Evolutionary conservation across 1,139 yeast genomes (phyloP).

Genomic region (Casaregolazyma lundiana): DNA sequence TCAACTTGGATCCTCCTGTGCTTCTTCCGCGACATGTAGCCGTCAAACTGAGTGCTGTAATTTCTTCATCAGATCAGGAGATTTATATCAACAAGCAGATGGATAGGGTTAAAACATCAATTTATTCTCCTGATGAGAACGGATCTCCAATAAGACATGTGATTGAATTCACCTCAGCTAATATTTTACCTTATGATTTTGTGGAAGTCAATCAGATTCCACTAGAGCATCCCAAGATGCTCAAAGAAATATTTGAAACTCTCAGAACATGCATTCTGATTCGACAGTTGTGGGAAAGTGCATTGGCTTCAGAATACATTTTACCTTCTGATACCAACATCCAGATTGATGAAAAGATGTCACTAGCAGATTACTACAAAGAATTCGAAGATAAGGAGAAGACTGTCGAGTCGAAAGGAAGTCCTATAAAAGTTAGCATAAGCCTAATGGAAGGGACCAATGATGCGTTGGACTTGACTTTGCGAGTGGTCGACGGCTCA

Average conservation of each 20-base stretch:
- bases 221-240: conserved; percentile 29
- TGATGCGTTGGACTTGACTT: conserved; percentile 2
- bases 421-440: conserved; percentile 1
- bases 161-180: conserved; percentile 25
- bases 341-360: conserved; percentile 14
- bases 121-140: conserved; percentile 4
- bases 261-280: conserved; percentile 19
- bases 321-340: conserved; percentile 10
- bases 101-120: conserved; percentile 3
- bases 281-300: conserved; percentile 18
- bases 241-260: conserved; percentile 20
- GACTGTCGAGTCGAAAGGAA: not conserved
- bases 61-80: not conserved
- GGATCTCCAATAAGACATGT: not conserved
- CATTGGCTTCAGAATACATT: conserved; percentile 1
- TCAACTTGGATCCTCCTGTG: conserved; percentile 32
- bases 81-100: conserved; percentile 5
- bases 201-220: conserved; percentile 32
- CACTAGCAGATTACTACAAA: conserved; percentile 20
- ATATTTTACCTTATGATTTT: conserved; percentile 28
- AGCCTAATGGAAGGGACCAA: conserved; percentile 9
- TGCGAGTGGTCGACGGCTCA: conserved; percentile 3
- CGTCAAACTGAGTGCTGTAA: conserved; percentile 20
- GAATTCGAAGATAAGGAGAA: conserved; percentile 14
- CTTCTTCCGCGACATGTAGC: conserved; percentile 26